Evolutionary conservation across 176 grass and related monocot species (phyloP), one percentile per base, ranked within the genome.

Genomic region (Raddia guianensis): DNA sequence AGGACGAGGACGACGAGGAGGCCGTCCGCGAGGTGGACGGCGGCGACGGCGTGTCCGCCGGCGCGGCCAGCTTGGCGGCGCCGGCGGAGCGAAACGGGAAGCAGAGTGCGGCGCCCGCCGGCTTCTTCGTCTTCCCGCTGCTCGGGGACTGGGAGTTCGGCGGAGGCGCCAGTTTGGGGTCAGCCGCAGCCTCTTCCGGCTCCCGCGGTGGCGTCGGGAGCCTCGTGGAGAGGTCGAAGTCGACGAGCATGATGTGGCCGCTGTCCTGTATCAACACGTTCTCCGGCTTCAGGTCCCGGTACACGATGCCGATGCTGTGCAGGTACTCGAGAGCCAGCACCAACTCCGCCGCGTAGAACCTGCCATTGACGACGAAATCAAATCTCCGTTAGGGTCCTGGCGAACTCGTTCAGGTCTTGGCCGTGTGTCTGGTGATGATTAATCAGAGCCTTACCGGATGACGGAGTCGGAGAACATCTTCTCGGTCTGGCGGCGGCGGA

Each of bases 391-490:
- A 32, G 63, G 42, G 27, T 75, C 2, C 9, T 65, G 6, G 3
- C 48, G 0, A 21, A 19, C n/a, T 55, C 43, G 72, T 42, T 15
- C 62, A 43, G 19, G 18, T 16, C 8, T 16, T 6, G 32, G 49
- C 4, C 27, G 27, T 55, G 72, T 18, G 66, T 9, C 57, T 1
- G 56, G 5, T 12, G 56, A 7, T 12, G 46, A 46, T n/a, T 33
- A 6, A 63, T 20, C 16, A 3, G 42, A 13, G 6, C 1, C 8
- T 2, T 13, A 98, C 92, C 96, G 76, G 45, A 95, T 93, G 72
- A 89, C 96, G 49, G 88, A 94, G 71, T 99, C 96, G 56, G 96
- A 95, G 88, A 99, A 99, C 96, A 98, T 99, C 88, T 93, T 90
- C 86, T 99, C 96, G 54, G 88, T 99, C 78, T 99, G 88, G 5